Evolutionary conservation across 306 rosid species (phyloP), one percentile per base, ranked within the genome.

Genomic region (Sesbania bispinosa): DNA sequence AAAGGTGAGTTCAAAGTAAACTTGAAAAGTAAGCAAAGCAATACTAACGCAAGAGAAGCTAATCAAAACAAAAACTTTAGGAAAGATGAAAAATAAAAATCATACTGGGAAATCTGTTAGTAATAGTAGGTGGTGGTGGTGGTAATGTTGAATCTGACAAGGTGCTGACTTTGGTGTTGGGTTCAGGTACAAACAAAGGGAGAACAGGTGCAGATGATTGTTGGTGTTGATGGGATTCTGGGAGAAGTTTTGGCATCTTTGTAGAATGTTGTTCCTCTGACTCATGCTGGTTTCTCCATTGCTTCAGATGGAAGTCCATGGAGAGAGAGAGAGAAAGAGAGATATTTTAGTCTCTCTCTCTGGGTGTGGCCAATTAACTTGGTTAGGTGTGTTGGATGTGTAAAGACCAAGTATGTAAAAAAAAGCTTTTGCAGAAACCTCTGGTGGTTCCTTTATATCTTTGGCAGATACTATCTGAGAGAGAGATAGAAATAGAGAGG

Each of bases 271-370:
- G 85, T 29, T 79, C 83, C 61, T 87, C 99, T 91, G 99, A 88
- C 96, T 88, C 96, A 61, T 74, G 69, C 85, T 90, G 95, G 85
- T 84, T 73, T 76, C 94, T 91, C 96, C 99, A 88, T 83, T 91
- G 90, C 86, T 84, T 89, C 85, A 83, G 83, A 78, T 79, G 76
- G 58, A 89, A 91, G 96, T 89, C 99, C 99, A 95, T 91, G 43
- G 79, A 71, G 79, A 67, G 83, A 87, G 81, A 86, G 46, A 78
- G 75, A 39, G 55, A 62, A 9, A 15, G 8, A 61, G 33, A 23
- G 19, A 46, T n/a, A n/a, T n/a, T n/a, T n/a, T n/a, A n/a, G n/a
- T n/a, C n/a, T n/a, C n/a, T n/a, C n/a, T n/a, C n/a, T n/a, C n/a
- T n/a, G n/a, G 55, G 69, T 35, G 62, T 68, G 26, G 33, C 13